Conservation (phyloP, 2,329 filamentous ascomycete genomes). For the Pestalotiopsis sp. region DNA sequence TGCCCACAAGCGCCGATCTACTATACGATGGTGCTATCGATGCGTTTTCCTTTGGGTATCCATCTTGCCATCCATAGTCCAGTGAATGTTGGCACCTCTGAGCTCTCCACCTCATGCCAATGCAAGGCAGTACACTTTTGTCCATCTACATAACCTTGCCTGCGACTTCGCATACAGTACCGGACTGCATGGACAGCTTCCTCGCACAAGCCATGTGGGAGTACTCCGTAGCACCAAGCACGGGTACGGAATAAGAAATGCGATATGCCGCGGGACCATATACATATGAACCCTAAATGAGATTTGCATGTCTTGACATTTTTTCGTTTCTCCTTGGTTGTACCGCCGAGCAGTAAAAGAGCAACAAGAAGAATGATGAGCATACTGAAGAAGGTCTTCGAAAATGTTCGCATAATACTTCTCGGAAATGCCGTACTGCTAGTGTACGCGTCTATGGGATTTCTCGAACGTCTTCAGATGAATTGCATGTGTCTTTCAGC, state of each 20-base stretch:
- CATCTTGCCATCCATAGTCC: background rate
- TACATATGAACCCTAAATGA: background rate
- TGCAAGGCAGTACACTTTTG: background rate
- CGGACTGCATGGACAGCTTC: background rate
- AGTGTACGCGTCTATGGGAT: too few relatives aligned
- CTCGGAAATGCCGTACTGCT: too few relatives aligned
- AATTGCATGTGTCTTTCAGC: background rate
- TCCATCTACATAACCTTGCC: background rate
- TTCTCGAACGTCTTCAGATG: too few relatives aligned
- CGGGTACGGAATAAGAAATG: background rate
- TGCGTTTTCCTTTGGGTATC: background rate
- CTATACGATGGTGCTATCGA: background rate
- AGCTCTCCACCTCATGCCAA: background rate
- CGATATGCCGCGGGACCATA: background rate
- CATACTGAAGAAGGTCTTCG: too few relatives aligned
- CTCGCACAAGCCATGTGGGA: background rate
- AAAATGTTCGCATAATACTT: too few relatives aligned
- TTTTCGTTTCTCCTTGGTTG: background rate
- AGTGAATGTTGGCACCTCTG: background rate
- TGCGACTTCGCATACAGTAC: too few relatives aligned
- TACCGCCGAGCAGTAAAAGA: background rate
- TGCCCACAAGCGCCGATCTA: background rate
- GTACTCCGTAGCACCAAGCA: background rate
- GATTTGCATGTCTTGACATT: background rate
- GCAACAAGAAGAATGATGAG: background rate